phyloP scores from a whole-genome alignment of 306 rosid genomes.

The Rosa lucieae region DNA sequence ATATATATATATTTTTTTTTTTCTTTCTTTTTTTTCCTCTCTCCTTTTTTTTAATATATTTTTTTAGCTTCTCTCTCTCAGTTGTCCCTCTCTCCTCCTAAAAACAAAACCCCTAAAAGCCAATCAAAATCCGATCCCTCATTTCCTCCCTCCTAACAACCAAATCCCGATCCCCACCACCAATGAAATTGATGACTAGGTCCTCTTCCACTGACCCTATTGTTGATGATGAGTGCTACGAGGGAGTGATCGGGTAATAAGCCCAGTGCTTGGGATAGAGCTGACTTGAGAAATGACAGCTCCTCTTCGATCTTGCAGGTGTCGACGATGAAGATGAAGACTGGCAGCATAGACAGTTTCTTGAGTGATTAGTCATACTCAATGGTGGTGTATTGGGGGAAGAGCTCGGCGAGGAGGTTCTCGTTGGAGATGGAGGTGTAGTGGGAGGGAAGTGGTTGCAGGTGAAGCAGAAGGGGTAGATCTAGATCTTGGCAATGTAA shows the following conservation, averaged over 20 bases:
- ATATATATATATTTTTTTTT: too few relatives aligned
- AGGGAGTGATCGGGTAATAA: slow-evolving; percentile 79
- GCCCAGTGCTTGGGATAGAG: slow-evolving; percentile 73
- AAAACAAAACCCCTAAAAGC: too few relatives aligned
- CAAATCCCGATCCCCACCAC: too few relatives aligned
- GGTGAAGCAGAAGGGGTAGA: slow-evolving; percentile 86
- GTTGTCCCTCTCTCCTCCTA: too few relatives aligned
- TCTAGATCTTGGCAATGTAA: slow-evolving; percentile 95
- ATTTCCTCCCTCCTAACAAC: too few relatives aligned
- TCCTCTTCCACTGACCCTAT: too few relatives aligned
- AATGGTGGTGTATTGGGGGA: slow-evolving; percentile 81
- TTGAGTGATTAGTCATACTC: slow-evolving; percentile 56
- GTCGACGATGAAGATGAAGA: slow-evolving; percentile 75
- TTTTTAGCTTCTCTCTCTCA: too few relatives aligned
- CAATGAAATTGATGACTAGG: too few relatives aligned
- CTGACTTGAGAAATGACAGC: slow-evolving; percentile 61
- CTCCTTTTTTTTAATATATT: too few relatives aligned
- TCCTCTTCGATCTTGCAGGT: slow-evolving; percentile 86
- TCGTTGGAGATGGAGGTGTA: slow-evolving; percentile 81
- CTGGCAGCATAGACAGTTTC: slow-evolving; percentile 42
- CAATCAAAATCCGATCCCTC: too few relatives aligned
- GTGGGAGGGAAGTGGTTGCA: slow-evolving; percentile 89
- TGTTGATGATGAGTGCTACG: slow-evolving; percentile 55
- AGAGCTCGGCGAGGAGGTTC: slow-evolving; percentile 90
- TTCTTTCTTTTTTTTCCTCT: too few relatives aligned